Conservation (phyloP, 805 yeast species). For the Candida chauliodis region DNA sequence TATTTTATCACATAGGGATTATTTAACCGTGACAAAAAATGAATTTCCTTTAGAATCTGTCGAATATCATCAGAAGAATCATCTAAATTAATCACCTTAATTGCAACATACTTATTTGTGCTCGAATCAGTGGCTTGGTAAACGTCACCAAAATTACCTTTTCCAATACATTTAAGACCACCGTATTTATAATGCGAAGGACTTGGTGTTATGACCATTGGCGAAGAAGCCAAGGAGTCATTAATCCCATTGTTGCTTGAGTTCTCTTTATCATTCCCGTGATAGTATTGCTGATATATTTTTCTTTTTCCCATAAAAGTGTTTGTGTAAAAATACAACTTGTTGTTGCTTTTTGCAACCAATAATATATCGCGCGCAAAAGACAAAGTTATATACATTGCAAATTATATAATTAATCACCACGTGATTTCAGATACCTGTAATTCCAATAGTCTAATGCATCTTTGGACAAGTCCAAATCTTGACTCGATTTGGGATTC, state of each 20-base stretch:
- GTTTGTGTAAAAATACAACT: slow-evolving; percentile 5
- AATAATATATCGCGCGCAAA: neutral
- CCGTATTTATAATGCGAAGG: slow-evolving; percentile 15
- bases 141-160: slow-evolving; percentile 87
- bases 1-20: slow-evolving; percentile 64
- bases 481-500: slow-evolving; percentile 21
- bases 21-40: slow-evolving; percentile 61
- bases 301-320: slow-evolving; percentile 1
- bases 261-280: slow-evolving; percentile 4
- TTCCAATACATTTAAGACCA: slow-evolving; percentile 62
- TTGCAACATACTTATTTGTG: slow-evolving; percentile 55
- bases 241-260: neutral
- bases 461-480: slow-evolving; percentile 36
- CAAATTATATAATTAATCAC: neutral
- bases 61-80: slow-evolving; percentile 72
- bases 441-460: slow-evolving; percentile 56
- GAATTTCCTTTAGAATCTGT: slow-evolving; percentile 71
- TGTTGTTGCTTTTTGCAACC: slow-evolving; percentile 8
- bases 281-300: slow-evolving; percentile 1
- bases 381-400: neutral
- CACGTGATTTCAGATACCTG: slow-evolving; percentile 14
- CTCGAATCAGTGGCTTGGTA: slow-evolving; percentile 50
- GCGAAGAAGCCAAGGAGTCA: neutral
- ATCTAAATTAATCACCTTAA: slow-evolving; percentile 84
- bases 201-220: neutral